These are phyloP conservation scores for Arabidopsis suecica DNA, from an alignment of 345 rosid species.

Conservation along the genomic window DNA sequence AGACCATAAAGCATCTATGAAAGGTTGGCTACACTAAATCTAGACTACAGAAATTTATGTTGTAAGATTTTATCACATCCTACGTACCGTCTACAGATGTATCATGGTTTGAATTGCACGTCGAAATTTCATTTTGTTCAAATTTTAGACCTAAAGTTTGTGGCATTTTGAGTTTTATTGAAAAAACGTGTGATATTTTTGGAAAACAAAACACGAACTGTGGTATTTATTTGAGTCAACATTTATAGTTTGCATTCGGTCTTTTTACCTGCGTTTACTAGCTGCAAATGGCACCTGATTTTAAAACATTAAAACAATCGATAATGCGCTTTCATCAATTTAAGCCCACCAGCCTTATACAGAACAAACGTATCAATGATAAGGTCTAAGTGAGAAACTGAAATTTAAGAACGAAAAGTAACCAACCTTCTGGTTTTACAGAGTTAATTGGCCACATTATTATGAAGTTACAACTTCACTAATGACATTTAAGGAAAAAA, in stretches of 20 bases:
- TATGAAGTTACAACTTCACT: constrained; percentile 34
- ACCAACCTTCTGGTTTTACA: constrained; percentile 17
- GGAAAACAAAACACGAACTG: neutral
- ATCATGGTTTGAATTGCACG: neutral
- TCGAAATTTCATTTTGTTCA: neutral
- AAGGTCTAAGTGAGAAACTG: neutral
- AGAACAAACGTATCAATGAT: neutral
- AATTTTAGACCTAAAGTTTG: neutral
- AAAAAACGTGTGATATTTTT: neutral
- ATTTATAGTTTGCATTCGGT: neutral
- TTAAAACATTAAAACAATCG: neutral
- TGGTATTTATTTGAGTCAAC: neutral
- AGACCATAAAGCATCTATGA: neutral
- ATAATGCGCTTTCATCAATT: no score
- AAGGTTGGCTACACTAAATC: neutral
- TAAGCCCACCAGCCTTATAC: no score
- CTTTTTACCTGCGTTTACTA: neutral
- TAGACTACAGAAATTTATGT: constrained; percentile 3
- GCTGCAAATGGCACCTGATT: neutral
- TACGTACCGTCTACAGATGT: neutral
- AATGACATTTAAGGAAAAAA: neutral
- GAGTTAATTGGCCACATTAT: constrained; percentile 20
- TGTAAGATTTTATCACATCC: neutral
- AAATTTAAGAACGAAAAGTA: constrained; percentile 6
- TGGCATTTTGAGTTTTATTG: neutral